These are phyloP conservation scores for Fusarium tanahbumbuense DNA, from an alignment of 2,329 filamentous ascomycete species.

Conservation along the genomic window DNA sequence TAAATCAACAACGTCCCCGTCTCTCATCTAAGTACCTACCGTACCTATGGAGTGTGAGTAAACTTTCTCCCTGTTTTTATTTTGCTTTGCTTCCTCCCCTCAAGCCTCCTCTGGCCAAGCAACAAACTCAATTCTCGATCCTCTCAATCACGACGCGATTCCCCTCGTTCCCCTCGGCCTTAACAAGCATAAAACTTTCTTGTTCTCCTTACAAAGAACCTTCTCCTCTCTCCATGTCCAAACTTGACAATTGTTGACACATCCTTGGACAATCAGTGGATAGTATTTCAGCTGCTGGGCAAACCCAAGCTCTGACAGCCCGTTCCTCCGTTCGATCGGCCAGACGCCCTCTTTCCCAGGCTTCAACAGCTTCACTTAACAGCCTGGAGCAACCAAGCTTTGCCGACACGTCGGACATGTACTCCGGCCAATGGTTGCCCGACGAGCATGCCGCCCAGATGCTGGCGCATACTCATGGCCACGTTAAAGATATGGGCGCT, in stretches of 20 bases:
- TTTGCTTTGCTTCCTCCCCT: slow-evolving; percentile 13
- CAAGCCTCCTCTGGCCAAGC: slow-evolving; percentile 18
- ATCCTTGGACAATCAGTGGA: slow-evolving; percentile 37
- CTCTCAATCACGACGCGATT: neutral
- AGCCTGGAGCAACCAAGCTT: slow-evolving; percentile 64
- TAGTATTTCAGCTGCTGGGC: slow-evolving; percentile 40
- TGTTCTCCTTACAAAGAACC: neutral
- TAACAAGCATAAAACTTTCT: slow-evolving; percentile 14
- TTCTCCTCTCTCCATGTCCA: slow-evolving; percentile 10
- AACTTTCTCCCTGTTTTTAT: slow-evolving; percentile 40
- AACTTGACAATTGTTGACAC: slow-evolving; percentile 34
- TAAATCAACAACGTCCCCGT: slow-evolving; percentile 46
- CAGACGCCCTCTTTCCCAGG: slow-evolving; percentile 65
- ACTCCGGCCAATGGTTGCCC: slow-evolving; percentile 62
- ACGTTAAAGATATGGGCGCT: slow-evolving; percentile 57
- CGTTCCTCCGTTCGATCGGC: slow-evolving; percentile 55
- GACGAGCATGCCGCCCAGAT: slow-evolving; percentile 48
- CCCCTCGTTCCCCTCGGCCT: neutral
- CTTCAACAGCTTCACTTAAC: slow-evolving; percentile 68
- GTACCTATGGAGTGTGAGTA: slow-evolving; percentile 53
- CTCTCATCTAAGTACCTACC: slow-evolving; percentile 24
- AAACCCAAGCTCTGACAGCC: slow-evolving; percentile 46
- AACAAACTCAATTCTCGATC: slow-evolving; percentile 13
- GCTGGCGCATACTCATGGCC: slow-evolving; percentile 47
- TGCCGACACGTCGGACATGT: slow-evolving; percentile 58